Evolutionary conservation across 495 filamentous ascomycete genomes (phyloP).

Genomic region (Tuber umbilicatum): DNA sequence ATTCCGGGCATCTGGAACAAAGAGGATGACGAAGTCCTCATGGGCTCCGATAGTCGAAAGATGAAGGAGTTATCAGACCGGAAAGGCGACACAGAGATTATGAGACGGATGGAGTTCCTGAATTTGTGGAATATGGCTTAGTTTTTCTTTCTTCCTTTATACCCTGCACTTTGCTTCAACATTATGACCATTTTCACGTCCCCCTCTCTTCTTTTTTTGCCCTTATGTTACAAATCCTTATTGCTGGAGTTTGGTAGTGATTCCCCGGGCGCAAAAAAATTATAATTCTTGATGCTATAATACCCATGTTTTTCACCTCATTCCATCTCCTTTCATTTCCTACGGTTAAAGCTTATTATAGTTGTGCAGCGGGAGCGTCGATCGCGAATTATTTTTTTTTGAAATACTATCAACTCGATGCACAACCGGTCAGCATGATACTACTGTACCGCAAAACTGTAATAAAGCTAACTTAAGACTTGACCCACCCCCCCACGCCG

Average conservation of each 20-base stretch:
- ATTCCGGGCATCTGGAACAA: constrained; percentile 34
- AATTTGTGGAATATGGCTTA: constrained; percentile 32
- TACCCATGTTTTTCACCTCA: background rate
- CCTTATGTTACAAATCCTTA: background rate
- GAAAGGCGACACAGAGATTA: constrained; percentile 24
- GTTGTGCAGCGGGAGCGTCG: background rate
- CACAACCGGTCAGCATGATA: background rate
- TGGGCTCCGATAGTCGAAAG: constrained; percentile 20
- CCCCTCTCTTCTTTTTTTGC: background rate
- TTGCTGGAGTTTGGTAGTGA: background rate
- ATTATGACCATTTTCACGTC: background rate
- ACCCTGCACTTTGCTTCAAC: background rate
- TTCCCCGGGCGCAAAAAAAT: background rate
- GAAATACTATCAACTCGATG: background rate
- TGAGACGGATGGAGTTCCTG: constrained; percentile 31
- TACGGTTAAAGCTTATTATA: background rate
- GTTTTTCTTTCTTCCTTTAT: background rate
- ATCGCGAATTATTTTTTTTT: background rate
- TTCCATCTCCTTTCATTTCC: background rate
- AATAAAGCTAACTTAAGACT: background rate
- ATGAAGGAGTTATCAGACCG: constrained; percentile 23
- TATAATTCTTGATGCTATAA: background rate
- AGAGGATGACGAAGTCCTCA: constrained; percentile 30
- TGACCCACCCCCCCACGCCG: background rate
- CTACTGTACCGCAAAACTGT: background rate